Evolutionary conservation across 495 filamentous ascomycete species (phyloP).

Genomic region (Neurospora tetrasperma): DNA sequence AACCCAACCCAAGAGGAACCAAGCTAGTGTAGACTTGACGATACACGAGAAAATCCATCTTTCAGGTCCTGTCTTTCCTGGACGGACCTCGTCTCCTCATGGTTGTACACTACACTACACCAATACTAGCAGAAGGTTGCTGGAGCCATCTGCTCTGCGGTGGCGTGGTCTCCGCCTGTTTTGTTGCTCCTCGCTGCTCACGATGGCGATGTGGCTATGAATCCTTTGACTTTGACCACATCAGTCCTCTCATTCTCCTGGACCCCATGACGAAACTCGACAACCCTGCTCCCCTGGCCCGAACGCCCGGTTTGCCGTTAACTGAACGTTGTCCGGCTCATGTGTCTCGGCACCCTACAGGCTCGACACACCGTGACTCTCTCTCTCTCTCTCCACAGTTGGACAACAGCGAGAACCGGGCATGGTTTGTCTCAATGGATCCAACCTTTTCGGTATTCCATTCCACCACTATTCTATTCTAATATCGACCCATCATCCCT

Average conservation of each 20-base stretch:
- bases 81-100: background rate
- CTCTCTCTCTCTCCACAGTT: background rate
- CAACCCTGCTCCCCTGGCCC: background rate
- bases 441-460: background rate
- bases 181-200: background rate
- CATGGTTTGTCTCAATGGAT: background rate
- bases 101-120: background rate
- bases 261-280: background rate
- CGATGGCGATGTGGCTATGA: background rate
- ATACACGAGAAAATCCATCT: background rate
- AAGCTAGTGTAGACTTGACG: background rate
- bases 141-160: background rate
- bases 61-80: background rate
- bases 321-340: background rate
- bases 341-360: background rate
- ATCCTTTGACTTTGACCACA: background rate
- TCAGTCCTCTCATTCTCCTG: background rate
- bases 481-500: background rate
- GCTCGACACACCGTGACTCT: background rate
- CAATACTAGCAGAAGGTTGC: background rate
- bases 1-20: background rate
- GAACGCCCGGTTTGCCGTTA: background rate
- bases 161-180: background rate
- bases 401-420: background rate
- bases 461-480: background rate